These are phyloP conservation scores for Populus deltoides DNA, from an alignment of 345 rosid genomes.

Conservation along the genomic window DNA sequence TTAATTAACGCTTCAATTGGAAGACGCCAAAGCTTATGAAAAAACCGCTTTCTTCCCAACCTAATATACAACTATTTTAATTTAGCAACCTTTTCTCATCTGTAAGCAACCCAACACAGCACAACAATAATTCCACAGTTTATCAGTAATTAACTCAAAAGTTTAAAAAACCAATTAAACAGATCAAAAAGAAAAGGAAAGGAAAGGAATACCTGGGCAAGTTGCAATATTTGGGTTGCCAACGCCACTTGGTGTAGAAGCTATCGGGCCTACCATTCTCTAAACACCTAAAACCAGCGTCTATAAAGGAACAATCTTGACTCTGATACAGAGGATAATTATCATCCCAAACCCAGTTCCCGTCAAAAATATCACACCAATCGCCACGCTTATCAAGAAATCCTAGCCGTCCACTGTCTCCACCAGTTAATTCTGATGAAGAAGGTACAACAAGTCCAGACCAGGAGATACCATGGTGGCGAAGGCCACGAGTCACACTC, in stretches of 20 bases:
- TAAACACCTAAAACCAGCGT: conserved; percentile 57
- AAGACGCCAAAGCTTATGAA: background rate
- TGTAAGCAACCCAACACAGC: background rate
- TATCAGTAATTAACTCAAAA: background rate
- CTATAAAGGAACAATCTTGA: conserved; percentile 48
- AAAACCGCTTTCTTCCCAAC: background rate
- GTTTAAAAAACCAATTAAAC: background rate
- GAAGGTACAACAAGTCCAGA: conserved; percentile 23
- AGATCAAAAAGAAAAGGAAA: background rate
- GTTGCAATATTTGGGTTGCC: conserved; percentile 64
- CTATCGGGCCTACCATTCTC: conserved; percentile 72
- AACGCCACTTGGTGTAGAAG: conserved; percentile 74
- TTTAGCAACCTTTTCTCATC: background rate
- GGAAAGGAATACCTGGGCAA: conserved; percentile 53
- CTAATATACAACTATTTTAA: background rate
- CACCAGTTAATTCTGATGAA: conserved; percentile 1
- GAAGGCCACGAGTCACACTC: conserved; percentile 25
- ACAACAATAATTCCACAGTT: background rate
- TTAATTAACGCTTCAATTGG: background rate
- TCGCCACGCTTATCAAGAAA: conserved; percentile 54
- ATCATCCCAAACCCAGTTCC: conserved; percentile 74
- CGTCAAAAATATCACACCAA: conserved; percentile 58
- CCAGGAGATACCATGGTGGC: conserved; percentile 30
- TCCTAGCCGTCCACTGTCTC: conserved; percentile 28
- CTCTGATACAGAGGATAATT: conserved; percentile 59